A percentile compares a stretch with the other conserved stretches of the same genome.
Conservation (phyloP, 164 flowering plant genomes). For the Magnolia changhungtana region DNA sequence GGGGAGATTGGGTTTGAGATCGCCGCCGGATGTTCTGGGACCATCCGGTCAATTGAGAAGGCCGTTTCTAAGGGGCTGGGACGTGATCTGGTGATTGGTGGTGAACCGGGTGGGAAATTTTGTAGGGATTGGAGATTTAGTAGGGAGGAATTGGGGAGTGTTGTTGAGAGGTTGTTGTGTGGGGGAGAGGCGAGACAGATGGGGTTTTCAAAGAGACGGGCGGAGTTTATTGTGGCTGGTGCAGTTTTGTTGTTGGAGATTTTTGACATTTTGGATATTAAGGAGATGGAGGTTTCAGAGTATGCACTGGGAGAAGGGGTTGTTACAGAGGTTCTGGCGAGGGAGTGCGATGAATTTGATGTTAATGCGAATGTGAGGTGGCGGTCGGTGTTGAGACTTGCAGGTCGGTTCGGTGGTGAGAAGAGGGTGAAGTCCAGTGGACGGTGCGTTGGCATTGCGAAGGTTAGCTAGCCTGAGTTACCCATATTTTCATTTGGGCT, state of each 20-base stretch:
- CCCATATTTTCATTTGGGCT: not conserved
- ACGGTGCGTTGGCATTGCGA: constrained; percentile 42
- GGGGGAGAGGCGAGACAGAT: constrained; percentile 30
- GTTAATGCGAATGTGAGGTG: constrained; percentile 54
- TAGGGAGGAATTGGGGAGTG: constrained; percentile 39
- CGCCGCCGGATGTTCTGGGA: constrained; percentile 59
- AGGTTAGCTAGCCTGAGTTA: constrained; percentile 26
- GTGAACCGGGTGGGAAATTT: constrained; percentile 10
- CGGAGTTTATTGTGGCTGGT: constrained; percentile 68
- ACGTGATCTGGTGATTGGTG: not conserved
- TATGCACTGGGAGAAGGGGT: constrained; percentile 77
- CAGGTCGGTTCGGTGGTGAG: constrained; percentile 43
- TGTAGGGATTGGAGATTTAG: constrained; percentile 55
- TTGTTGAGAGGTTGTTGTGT: constrained; percentile 43
- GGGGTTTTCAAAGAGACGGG: constrained; percentile 50
- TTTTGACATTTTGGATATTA: constrained; percentile 53
- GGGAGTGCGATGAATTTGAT: constrained; percentile 34
- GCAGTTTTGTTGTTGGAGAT: constrained; percentile 66
- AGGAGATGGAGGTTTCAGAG: constrained; percentile 63
- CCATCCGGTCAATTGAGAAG: constrained; percentile 42
- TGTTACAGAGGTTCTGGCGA: constrained; percentile 47
- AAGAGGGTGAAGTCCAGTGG: constrained; percentile 48
- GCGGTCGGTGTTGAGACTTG: constrained; percentile 51
- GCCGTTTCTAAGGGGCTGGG: constrained; percentile 34
- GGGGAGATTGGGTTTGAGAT: constrained; percentile 39